Base-by-base conservation (phyloP, 148 eudicot genomes). In the Chenopodium suecicum region DNA sequence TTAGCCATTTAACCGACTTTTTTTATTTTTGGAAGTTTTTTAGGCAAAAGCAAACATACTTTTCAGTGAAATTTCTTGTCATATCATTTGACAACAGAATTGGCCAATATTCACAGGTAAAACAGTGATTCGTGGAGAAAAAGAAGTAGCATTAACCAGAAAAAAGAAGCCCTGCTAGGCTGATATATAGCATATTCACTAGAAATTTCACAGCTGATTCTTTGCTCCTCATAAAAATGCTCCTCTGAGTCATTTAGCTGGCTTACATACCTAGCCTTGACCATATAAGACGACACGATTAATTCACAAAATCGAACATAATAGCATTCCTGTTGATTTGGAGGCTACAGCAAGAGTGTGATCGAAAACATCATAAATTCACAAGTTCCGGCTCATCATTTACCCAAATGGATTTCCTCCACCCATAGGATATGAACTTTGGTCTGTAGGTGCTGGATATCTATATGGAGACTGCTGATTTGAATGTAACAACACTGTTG, bases 381-480 rank as follows among this genome's bases (percentile, higher is more conserved):
- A 16, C 9, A 44, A 11, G 22, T 46, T 27, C 74, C 5, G 27
- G 9, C 27, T 14, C 54, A n/a, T 16, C 65, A 54, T 64, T 84
- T 87, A 91, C 54, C 87, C 92, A 79, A 93, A 93, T 70, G 97
- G 97, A 79, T 93, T 93, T 80, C 91, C 89, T 73, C 88, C 88
- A 9, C 85, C 31, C 27, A 86, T 79, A 10, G 89, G 73, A 47
- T 62, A 84, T 62, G 91, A 83, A 80, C 78, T 86, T 62, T 82
- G 80, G 23, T 81, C 82, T 25, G 90, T 58, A 46, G 90, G 76
- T 17, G 85, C 48, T 34, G 85, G 75, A 73, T 79, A 62, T 69
- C 62, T 25, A 64, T 79, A 80, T 11, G 54, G 65, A 78, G 73
- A 34, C 65, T 77, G 88, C 75, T 85, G 91, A 76, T 83, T 82